These are phyloP conservation scores for Phytophthora chlamydospora DNA, from an alignment of 352 stramenopile genomes.

Conservation along the genomic window DNA sequence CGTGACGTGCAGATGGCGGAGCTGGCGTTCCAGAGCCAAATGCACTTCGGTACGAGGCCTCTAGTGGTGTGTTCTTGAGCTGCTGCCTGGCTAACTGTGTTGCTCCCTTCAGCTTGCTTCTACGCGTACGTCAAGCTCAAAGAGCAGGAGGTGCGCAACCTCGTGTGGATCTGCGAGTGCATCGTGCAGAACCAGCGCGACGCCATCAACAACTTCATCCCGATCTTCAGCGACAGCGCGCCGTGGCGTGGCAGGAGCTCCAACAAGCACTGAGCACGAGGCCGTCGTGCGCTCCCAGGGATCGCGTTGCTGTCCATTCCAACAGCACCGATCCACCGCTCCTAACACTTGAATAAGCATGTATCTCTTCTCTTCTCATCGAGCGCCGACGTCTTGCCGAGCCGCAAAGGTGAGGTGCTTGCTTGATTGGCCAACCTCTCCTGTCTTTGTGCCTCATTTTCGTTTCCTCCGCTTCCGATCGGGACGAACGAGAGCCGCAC, in stretches of 20 bases:
- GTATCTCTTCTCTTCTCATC: slow-evolving; percentile 12
- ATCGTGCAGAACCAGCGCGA: slow-evolving; percentile 99
- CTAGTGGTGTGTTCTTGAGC: neutral
- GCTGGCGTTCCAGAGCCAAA: slow-evolving; percentile 98
- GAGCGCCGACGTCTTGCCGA: too few relatives aligned
- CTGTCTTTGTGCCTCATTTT: slow-evolving; percentile 12
- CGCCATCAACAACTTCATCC: slow-evolving; percentile 99
- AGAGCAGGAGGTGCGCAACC: slow-evolving; percentile 99
- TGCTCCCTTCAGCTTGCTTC: slow-evolving; percentile 79
- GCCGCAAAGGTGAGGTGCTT: too few relatives aligned
- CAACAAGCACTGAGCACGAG: slow-evolving; percentile 55
- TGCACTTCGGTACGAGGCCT: slow-evolving; percentile 93
- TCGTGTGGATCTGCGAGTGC: slow-evolving; percentile 99
- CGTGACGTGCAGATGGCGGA: slow-evolving; percentile 98
- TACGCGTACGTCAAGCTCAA: slow-evolving; percentile 99
- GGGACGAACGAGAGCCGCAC: slow-evolving; percentile 18
- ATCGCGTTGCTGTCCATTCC: too few relatives aligned
- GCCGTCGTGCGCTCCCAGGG: too few relatives aligned
- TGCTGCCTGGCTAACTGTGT: neutral
- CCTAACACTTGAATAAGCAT: slow-evolving; percentile 32
- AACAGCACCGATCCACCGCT: slow-evolving; percentile 15
- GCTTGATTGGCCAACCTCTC: slow-evolving; percentile 17
- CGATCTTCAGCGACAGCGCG: slow-evolving; percentile 96
- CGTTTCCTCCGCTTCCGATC: slow-evolving; percentile 3
- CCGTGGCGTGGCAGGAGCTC: slow-evolving; percentile 89